Evolutionary conservation across 2,329 filamentous ascomycete genomes (phyloP).

Genomic region (Xylariales sp.): DNA sequence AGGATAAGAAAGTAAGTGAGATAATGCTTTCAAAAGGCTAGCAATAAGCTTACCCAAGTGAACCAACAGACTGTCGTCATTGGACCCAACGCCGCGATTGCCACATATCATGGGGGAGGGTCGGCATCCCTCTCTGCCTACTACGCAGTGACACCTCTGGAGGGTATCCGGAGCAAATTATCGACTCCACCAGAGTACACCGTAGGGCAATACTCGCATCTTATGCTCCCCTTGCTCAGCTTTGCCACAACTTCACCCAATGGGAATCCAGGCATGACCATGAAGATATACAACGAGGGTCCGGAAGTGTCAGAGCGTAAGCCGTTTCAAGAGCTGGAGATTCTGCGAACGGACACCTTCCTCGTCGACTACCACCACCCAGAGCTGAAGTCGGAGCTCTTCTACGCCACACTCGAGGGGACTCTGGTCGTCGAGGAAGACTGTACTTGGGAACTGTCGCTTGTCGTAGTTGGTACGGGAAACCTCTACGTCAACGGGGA

Average conservation of each 20-base stretch:
- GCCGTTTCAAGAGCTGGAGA: slow-evolving; percentile 44
- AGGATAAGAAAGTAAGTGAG: slow-evolving; percentile 51
- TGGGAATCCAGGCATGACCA: slow-evolving; percentile 54
- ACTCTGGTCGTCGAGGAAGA: slow-evolving; percentile 56
- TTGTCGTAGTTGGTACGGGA: slow-evolving; percentile 63
- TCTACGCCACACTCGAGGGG: slow-evolving; percentile 60
- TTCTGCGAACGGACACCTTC: slow-evolving; percentile 44
- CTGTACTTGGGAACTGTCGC: slow-evolving; percentile 59
- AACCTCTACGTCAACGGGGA: slow-evolving; percentile 59
- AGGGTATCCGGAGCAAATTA: slow-evolving; percentile 59
- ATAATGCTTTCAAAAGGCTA: no score
- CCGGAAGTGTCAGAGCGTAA: slow-evolving; percentile 41
- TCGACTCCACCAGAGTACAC: slow-evolving; percentile 41
- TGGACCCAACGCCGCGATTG: slow-evolving; percentile 53
- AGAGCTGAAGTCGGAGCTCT: slow-evolving; percentile 45
- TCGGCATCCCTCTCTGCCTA: slow-evolving; percentile 58
- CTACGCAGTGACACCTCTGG: slow-evolving; percentile 67
- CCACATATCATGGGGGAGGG: slow-evolving; percentile 60
- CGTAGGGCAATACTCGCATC: slow-evolving; percentile 61
- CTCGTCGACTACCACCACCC: slow-evolving; percentile 48
- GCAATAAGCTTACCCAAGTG: no score
- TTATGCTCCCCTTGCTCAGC: slow-evolving; percentile 57
- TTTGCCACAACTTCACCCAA: slow-evolving; percentile 43
- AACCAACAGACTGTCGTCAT: slow-evolving; percentile 46
- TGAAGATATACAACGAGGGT: slow-evolving; percentile 59